Evolutionary conservation across 2,329 filamentous ascomycete species (phyloP), one percentile per base, ranked within the genome.

Genomic region (Chaetomiaceae sp.): DNA sequence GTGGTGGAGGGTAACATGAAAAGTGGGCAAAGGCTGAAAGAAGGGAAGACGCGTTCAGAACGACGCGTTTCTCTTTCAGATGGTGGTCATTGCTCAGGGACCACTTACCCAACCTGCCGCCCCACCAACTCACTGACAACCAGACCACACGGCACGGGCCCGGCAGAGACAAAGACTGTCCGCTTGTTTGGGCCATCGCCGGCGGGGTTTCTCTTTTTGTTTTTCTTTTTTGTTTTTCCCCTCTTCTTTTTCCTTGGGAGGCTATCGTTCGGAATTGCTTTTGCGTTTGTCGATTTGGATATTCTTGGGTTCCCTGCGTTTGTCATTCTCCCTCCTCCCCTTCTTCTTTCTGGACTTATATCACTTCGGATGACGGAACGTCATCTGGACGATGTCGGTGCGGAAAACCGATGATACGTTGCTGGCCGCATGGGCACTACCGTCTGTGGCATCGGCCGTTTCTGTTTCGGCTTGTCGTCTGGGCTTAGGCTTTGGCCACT

Each of bases 121-220:
- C 47, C 47, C 55, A 53, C 49, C 44, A 37, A 42, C 49, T n/a
- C n/a, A n/a, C n/a, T n/a, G n/a, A n/a, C n/a, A n/a, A n/a, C n/a
- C n/a, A n/a, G n/a, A n/a, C n/a, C n/a, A n/a, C n/a, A n/a, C n/a
- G n/a, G 23, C 36, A 18, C n/a, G 3, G 27, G 41, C 21, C 30
- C 14, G 33, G 43, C 29, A 23, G 44, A 52, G 56, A 54, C 56
- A 56, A 54, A 44, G 5, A 55, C 56, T 58, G 53, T 58, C 56
- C 53, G 55, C 46, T 44, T 42, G 23, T n/a, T n/a, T 1, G 13
- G 20, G 9, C 34, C 16, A 16, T 40, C 8, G 34, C 36, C 11
- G 41, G 18, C 1, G 33, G 18, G 4, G 14, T 25, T 18, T 20
- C 25, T 16, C 25, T 9, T 9, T 30, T 38, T 30, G 34, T 29